Evolutionary conservation across 1,284 basidiomycete genomes (phyloP), one percentile per base, ranked within the genome.

Genomic region (Ustilago crameri): DNA sequence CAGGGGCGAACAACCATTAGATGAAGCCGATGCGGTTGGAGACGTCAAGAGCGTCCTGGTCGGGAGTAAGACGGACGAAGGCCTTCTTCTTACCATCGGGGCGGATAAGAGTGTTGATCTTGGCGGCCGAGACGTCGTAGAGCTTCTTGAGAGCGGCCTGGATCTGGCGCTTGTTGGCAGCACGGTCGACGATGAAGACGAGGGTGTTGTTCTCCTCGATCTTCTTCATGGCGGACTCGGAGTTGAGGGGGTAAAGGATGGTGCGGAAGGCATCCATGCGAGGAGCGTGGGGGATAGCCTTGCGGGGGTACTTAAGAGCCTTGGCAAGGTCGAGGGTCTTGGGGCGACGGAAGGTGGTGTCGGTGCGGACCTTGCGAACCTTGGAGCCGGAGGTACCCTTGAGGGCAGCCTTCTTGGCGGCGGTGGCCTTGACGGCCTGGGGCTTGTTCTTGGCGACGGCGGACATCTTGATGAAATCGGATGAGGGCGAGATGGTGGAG

Each of bases 11-110:
- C 5, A 32, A 34, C 45, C 18, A 35, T 75, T 62, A 79, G 69
- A 78, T 70, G 58, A 79, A 68, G 84, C 89, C 60, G 68, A 95
- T 94, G 91, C 96, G 97, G 92, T 98, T 98, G 79, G 95, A 94
- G 75, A 98, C 93, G 85, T 98, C 95, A 78, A 98, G 87, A 50
- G 95, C 95, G 84, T 98, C 95, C 85, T 95, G 92, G 87, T 98
- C 95, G 32, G 95, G 86, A 37, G 93, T 93, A 82, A 98, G 87
- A 53, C 94, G 90, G 61, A 98, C 93, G 85, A 96, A 98, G 49
- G 95, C 95, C 91, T 98, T 98, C 89, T 98, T 98, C 89, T 91
- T 93, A 64, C 96, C 95, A 83, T 98, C 96, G 62, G 95, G 96
- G 91, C 94, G 91, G 85, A 98, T 98, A 82, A 98, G 89, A 50